Percentiles rank a stretch among this genome's conserved stretches.
Conservation (phyloP, 2,329 filamentous ascomycete species). For the Xylariales sp. region DNA sequence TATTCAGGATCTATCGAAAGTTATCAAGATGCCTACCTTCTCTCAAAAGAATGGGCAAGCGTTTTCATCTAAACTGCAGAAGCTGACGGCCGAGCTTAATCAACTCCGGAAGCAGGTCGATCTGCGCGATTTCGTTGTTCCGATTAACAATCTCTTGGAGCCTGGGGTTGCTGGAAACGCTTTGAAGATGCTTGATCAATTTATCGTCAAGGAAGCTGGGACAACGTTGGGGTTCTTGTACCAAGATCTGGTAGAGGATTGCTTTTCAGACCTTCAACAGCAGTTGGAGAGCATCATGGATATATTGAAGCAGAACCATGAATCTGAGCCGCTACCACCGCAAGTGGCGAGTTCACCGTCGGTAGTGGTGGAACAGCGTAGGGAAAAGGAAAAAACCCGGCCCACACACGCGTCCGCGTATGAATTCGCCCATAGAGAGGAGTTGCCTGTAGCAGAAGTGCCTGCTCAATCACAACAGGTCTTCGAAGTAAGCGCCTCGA, state of each 20-base stretch:
- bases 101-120: conserved; percentile 32
- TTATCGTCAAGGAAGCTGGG: conserved; percentile 32
- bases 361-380: conserved; percentile 26
- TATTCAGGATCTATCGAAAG: conserved; percentile 29
- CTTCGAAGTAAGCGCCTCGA: conserved; percentile 32
- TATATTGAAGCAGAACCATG: no score
- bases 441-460: not conserved
- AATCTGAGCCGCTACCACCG: conserved; percentile 13
- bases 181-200: conserved; percentile 29
- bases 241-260: conserved; percentile 35
- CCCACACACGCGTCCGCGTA: conserved; percentile 29
- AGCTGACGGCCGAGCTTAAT: conserved; percentile 33
- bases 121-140: conserved; percentile 31
- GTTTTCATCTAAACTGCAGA: conserved; percentile 27
- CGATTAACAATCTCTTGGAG: conserved; percentile 36
- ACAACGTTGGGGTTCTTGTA: conserved; percentile 38
- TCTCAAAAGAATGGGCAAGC: conserved; percentile 33
- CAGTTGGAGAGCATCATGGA: no score
- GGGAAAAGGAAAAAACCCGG: conserved; percentile 40
- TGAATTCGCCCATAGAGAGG: conserved; percentile 16
- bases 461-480: conserved; percentile 5
- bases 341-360: conserved; percentile 15
- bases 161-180: conserved; percentile 31
- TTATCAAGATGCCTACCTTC: conserved; percentile 28
- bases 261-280: conserved; percentile 25